Conservation (phyloP, 306 rosid genomes). For the Lithocarpus polystachyus region DNA sequence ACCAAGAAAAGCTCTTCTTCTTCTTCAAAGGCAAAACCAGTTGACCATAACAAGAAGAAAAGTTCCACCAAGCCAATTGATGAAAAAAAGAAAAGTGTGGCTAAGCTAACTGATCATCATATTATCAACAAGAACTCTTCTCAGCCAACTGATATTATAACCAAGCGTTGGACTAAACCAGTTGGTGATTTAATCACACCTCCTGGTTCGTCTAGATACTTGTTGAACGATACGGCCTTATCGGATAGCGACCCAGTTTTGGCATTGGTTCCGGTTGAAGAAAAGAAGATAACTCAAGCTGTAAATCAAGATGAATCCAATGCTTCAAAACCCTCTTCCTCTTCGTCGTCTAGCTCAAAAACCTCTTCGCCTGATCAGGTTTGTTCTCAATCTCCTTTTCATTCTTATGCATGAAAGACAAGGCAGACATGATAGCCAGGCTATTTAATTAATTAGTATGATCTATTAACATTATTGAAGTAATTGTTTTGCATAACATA, state of each 20-base stretch:
- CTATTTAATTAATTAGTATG: not conserved
- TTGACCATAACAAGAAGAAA: conserved; percentile 26
- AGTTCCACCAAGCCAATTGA: not conserved
- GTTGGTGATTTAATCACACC: conserved; percentile 40
- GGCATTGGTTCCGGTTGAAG: conserved; percentile 28
- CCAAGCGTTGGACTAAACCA: conserved; percentile 42
- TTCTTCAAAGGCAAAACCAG: conserved; percentile 22
- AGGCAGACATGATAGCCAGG: not conserved
- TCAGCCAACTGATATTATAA: conserved; percentile 21
- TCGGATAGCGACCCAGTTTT: conserved; percentile 37
- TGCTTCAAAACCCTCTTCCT: conserved; percentile 26
- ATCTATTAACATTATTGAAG: not conserved
- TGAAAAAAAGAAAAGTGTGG: not conserved
- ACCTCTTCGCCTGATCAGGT: conserved; percentile 65
- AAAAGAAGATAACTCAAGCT: conserved; percentile 21
- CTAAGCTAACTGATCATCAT: conserved; percentile 35
- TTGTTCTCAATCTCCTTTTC: not conserved
- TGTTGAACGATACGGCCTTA: conserved; percentile 44
- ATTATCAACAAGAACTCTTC: conserved; percentile 6
- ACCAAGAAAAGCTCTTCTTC: conserved; percentile 34
- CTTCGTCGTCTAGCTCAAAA: conserved; percentile 40
- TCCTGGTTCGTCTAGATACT: conserved; percentile 70
- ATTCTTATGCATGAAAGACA: not conserved
- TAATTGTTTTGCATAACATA: no score
- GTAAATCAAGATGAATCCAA: conserved; percentile 21